phyloP scores from a whole-genome alignment of 2,329 filamentous ascomycete species.

The Rhynchosporium agropyri region DNA sequence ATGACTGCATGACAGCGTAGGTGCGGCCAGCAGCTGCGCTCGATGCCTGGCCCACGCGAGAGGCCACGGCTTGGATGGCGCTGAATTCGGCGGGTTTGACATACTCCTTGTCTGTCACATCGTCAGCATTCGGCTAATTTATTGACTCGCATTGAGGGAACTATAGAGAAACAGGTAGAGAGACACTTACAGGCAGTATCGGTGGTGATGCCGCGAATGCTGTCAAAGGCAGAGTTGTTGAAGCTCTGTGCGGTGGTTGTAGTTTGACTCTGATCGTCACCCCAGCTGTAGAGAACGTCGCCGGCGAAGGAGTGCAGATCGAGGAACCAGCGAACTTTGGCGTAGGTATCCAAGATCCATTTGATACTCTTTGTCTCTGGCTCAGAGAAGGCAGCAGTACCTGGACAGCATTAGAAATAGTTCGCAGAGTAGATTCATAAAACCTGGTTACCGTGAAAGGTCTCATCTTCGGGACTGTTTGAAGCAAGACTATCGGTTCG shows the following conservation, averaged over 20 bases:
- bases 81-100: conserved; percentile 44
- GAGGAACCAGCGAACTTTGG: conserved; percentile 57
- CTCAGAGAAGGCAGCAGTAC: conserved; percentile 55
- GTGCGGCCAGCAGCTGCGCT: conserved; percentile 43
- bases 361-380: conserved; percentile 58
- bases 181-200: conserved; percentile 34
- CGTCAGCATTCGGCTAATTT: conserved; percentile 35
- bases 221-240: conserved; percentile 54
- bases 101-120: conserved; percentile 47
- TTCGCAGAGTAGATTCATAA: background rate
- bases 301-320: conserved; percentile 60
- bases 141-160: conserved; percentile 51
- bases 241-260: conserved; percentile 53
- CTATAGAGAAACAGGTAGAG: conserved; percentile 34
- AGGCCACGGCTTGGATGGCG: conserved; percentile 42
- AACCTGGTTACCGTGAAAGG: conserved; percentile 40
- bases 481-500: conserved; percentile 46
- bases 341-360: conserved; percentile 54
- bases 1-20: conserved; percentile 46
- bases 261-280: conserved; percentile 56
- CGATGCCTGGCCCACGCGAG: conserved; percentile 47
- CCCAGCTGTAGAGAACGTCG: conserved; percentile 59
- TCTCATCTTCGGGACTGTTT: conserved; percentile 42
- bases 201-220: conserved; percentile 51
- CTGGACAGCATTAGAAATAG: conserved; percentile 37